Base-by-base conservation (phyloP, 2,329 filamentous ascomycete genomes). In the Ceratocystis albifundus region DNA sequence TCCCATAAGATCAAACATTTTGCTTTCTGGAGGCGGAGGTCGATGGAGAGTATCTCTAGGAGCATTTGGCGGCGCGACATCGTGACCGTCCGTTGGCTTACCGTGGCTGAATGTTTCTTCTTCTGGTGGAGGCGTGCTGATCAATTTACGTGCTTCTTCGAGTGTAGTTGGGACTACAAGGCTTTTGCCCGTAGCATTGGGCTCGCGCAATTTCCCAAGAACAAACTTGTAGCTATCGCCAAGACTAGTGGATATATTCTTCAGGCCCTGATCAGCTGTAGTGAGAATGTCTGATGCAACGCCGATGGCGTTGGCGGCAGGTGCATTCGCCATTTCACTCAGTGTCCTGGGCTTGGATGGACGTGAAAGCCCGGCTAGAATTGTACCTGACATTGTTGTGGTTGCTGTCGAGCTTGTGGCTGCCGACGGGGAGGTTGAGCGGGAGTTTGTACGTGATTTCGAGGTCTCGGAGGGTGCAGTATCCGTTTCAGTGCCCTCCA, bases 211-310 rank as follows among this genome's bases (percentile, higher is more conserved):
- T 70, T 91, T 89, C 17, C 93, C 93, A 65, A 99, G 85, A 28
- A 99, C 78, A 74, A 97, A 96, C 68, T 91, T 94, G 77, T 96
- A 95, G 73, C 91, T 96, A 72, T 90, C 91, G 68, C 93, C 92
- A 3, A 97, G 79, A 61, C 90, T 95, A 72, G 83, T 92, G 69
- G 93, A 89, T 70, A 99, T 96, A 45, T 87, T 95, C 73, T 96
- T 96, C 69, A 97, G 80, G 0, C 92, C 84, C 74, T 96, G 91
- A 72, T 99, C 94, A 10, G 94, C 94, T 0, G 90, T 92, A 70
- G 83, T 91, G 30, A 96, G 85, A 1, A 89, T 88, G 74, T 96
- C 93, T 68, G 89, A 89, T 55, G 90, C 90, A 41, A 86, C 88
- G 68, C 88, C 88, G 65, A 96, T 82, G 2, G 89, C 88, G 8